Conservation (phyloP, 2,329 filamentous ascomycete species). For the Phyllosticta citribraziliensis region DNA sequence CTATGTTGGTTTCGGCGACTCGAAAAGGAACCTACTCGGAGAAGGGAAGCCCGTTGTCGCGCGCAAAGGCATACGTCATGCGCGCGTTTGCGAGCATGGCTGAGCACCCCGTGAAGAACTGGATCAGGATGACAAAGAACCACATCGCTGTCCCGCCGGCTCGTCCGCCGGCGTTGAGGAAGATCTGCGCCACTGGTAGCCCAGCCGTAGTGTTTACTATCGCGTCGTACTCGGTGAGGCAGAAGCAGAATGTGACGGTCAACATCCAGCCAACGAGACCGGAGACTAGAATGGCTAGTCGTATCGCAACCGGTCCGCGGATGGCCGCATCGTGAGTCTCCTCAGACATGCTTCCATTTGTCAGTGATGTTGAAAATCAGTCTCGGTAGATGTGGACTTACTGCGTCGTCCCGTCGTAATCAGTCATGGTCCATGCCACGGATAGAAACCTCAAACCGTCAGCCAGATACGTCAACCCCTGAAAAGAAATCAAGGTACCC, state of each 20-base stretch:
- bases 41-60: constrained; percentile 52
- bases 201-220: constrained; percentile 50
- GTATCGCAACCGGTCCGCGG: constrained; percentile 50
- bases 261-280: constrained; percentile 52
- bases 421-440: constrained; percentile 57
- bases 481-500: constrained; percentile 32
- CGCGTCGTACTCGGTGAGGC: constrained; percentile 46
- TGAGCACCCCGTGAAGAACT: constrained; percentile 55
- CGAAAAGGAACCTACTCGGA: constrained; percentile 36
- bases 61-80: constrained; percentile 53
- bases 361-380: background rate
- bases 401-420: constrained; percentile 59
- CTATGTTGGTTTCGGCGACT: background rate
- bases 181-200: constrained; percentile 47
- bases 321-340: constrained; percentile 56
- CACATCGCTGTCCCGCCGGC: constrained; percentile 51
- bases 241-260: constrained; percentile 55
- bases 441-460: constrained; percentile 37
- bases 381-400: constrained; percentile 25
- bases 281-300: constrained; percentile 49
- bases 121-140: constrained; percentile 52
- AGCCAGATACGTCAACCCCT: constrained; percentile 10
- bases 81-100: constrained; percentile 55
- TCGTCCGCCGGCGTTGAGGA: constrained; percentile 50
- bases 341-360: constrained; percentile 47